A percentile compares a stretch with the other conserved stretches of the same genome.
phyloP scores from a whole-genome alignment of 2,329 filamentous ascomycete genomes.

The Gliomastix tumulicola region DNA sequence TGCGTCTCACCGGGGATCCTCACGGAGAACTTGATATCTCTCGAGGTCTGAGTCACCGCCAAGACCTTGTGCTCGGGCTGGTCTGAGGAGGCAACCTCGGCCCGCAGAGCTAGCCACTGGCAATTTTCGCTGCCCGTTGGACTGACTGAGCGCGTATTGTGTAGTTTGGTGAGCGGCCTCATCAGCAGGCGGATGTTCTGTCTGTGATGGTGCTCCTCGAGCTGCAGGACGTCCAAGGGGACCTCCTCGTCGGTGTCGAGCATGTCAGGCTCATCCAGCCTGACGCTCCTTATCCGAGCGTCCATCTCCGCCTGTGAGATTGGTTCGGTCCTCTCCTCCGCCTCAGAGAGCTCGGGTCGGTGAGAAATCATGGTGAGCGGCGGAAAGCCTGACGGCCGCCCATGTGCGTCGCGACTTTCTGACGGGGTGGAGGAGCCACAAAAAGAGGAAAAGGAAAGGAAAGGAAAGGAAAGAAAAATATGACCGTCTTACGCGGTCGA shows the following conservation, averaged over 20 bases:
- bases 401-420: no score
- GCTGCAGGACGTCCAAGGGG: constrained; percentile 44
- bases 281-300: constrained; percentile 36
- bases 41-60: constrained; percentile 52
- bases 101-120: constrained; percentile 48
- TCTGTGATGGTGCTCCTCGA: constrained; percentile 45
- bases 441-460: no score
- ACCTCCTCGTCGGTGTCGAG: constrained; percentile 32
- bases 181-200: constrained; percentile 52
- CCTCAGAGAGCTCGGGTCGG: constrained; percentile 26
- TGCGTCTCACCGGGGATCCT: constrained; percentile 42
- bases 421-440: no score
- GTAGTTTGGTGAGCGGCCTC: constrained; percentile 44
- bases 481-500: no score
- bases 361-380: constrained; percentile 36
- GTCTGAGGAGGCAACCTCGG: constrained; percentile 44
- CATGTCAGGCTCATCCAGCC: constrained; percentile 33
- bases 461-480: no score
- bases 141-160: constrained; percentile 45
- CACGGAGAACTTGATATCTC: constrained; percentile 54
- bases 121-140: constrained; percentile 47
- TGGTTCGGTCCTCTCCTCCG: constrained; percentile 49
- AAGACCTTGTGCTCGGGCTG: constrained; percentile 49
- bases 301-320: constrained; percentile 51
- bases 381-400: not conserved